Evolutionary conservation across 1,284 basidiomycete species (phyloP), one percentile per base, ranked within the genome.

Genomic region (Hypsizygus ulmarius): DNA sequence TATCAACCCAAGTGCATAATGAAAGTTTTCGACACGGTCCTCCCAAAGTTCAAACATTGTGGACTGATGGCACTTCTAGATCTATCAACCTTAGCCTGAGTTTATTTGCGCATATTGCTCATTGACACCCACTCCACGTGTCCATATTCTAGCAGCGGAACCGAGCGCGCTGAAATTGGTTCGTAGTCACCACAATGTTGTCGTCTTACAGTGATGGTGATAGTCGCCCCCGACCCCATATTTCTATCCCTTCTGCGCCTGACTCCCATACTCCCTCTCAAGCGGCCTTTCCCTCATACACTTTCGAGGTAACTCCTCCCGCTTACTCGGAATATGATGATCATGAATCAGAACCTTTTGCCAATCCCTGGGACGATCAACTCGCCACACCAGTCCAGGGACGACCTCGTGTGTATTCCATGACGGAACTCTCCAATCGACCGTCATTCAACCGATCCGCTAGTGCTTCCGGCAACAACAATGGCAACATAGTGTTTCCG

Each of bases 401-500:
- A 7, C 55, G 64, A 12, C 57, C 59, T 5, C 59, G 68, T 2
- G 52, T 59, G 3, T 53, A 58, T 34, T 64, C 66, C 19, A 58
- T 67, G 61, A 57, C 61, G 33, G 55, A 59, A 3, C 28, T 59
- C n/a, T 59, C 65, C n/a, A 51, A 59, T 12, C 64, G 62, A 37
- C 63, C 66, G 9, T 53, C 64, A 1, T n/a, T n/a, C n/a, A 68
- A 63, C 50, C 65, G 72, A 34, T 54, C 72, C 33, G 51, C 63
- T 14, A 57, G 52, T 25, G 54, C 48, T 3, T 47, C 54, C 9
- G 51, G 35, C 16, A 51, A 48, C n/a, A 44, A 46, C 38, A 44
- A 8, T 52, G 45, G 16, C 43, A 54, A 47, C 27, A 52, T 60
- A 35, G 38, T 68, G 5, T 77, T 78, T 52, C 74, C 80, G 15